Evolutionary conservation across 305 asterid species (phyloP).

Genomic region (Fraxinus baroniana): DNA sequence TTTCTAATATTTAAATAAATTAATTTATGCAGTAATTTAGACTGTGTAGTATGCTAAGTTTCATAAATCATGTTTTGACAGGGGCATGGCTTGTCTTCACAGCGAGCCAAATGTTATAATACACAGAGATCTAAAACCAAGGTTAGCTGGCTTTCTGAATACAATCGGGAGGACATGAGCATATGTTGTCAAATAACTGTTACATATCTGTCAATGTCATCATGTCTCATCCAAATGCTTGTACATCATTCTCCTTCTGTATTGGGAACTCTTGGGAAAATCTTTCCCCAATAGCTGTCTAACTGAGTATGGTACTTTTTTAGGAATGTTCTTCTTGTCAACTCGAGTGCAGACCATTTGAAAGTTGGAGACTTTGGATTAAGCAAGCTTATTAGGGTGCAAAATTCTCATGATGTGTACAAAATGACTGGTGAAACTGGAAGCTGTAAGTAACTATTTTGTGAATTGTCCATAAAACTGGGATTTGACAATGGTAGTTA

Average conservation of each 20-base stretch:
- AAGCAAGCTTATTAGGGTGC: slow-evolving; percentile 87
- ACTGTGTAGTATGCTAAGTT: neutral
- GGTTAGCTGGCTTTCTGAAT: slow-evolving; percentile 46
- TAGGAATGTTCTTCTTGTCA: slow-evolving; percentile 96
- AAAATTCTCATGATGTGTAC: slow-evolving; percentile 92
- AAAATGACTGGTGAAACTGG: slow-evolving; percentile 98
- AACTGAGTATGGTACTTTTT: slow-evolving; percentile 26
- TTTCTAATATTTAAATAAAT: slow-evolving; percentile 17
- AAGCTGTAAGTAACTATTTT: slow-evolving; percentile 66
- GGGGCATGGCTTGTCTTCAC: slow-evolving; percentile 99
- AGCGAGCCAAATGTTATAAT: slow-evolving; percentile 90
- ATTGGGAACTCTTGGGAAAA: neutral
- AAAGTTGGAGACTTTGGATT: slow-evolving; percentile 98
- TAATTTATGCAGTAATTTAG: slow-evolving; percentile 11
- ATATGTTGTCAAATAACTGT: neutral
- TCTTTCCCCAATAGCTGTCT: slow-evolving; percentile 3
- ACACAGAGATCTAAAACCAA: slow-evolving; percentile 95
- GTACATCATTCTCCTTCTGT: neutral
- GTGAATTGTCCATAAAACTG: neutral
- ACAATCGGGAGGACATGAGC: neutral
- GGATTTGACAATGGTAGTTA: slow-evolving; percentile 9
- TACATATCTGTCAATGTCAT: slow-evolving; percentile 18
- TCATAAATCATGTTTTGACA: slow-evolving; percentile 31
- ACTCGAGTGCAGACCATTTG: slow-evolving; percentile 86
- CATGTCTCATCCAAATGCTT: neutral